Percentiles rank a stretch among this genome's conserved stretches.
phyloP scores from a whole-genome alignment of 768 basidiomycete species.

The Sporobolomyces phaffii region DNA sequence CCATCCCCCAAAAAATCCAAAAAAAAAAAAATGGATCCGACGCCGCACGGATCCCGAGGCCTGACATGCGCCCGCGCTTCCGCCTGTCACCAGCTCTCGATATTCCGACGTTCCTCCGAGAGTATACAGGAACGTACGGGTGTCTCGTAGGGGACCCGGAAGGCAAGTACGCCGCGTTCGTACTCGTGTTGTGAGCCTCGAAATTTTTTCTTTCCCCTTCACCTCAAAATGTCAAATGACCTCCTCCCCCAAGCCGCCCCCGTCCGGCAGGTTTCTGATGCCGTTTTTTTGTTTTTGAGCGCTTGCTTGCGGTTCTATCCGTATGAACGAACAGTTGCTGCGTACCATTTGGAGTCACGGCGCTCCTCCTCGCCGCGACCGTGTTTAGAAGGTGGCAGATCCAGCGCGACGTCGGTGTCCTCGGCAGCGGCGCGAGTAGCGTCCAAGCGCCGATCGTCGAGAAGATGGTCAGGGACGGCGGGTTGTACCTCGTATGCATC shows the following conservation, averaged over 20 bases:
- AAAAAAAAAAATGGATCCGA: no score
- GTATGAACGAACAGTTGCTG: background rate
- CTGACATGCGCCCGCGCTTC: no score
- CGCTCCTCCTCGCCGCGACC: background rate
- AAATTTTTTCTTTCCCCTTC: background rate
- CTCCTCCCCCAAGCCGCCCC: no score
- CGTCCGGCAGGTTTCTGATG: no score
- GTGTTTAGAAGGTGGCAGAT: background rate
- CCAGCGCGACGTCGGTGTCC: no score
- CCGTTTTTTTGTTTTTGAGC: background rate
- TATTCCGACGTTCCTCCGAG: background rate
- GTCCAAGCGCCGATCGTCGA: background rate
- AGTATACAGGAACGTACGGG: background rate
- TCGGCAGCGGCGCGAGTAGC: no score
- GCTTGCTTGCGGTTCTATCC: background rate
- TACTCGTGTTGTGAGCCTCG: background rate
- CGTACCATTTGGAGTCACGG: background rate
- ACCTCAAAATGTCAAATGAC: no score
- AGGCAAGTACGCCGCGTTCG: background rate
- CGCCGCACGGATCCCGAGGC: no score
- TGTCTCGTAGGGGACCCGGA: background rate
- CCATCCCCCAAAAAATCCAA: no score
- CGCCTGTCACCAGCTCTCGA: background rate
- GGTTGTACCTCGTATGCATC: background rate
- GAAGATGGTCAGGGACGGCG: background rate